Base-by-base conservation (phyloP, 768 basidiomycete species). In the Mrakia blollopis region DNA sequence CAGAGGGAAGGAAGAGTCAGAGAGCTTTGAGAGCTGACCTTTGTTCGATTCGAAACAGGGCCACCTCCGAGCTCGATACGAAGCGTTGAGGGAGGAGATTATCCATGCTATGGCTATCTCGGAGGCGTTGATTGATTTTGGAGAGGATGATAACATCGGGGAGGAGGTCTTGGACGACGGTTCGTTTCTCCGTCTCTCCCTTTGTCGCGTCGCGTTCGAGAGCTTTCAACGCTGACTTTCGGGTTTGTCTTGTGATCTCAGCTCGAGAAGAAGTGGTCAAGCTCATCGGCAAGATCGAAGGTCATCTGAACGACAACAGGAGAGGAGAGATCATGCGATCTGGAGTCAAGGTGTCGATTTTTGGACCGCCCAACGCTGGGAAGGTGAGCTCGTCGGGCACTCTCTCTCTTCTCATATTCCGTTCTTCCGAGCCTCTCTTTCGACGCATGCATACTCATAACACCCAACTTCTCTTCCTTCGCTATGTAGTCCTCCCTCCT, bases 291-390 rank as follows among this genome's bases (percentile, higher is more conserved):
- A 85, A 82, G 41, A 91, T 96, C 60, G 83, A 83, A 44, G 81
- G 79, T 0, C 88, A 92, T 74, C 85, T 95, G 0, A 83, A 87
- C 8, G 93, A 94, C 82, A 88, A 87, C 67, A 88, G 90, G 28
- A 86, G 90, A 50, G 93, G 93, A 0, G 94, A 96, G 82, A 89
- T 96, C 71, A 85, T 94, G 78, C 89, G 92, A 18, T 88, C 89
- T 0, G 94, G 94, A 3, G 88, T 95, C 68, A 89, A 88, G 63
- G 85, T 96, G 13, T 90, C 92, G 21, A 94, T 97, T 54, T 94
- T 94, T 81, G 94, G 94, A 0, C 92, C 93, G 32, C 92, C 94
- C 0, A 97, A 97, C 80, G 93, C 91, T 1, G 94, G 94, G n/a
- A 97, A 96, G 85, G 94, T 92, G 81, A 92, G 90, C 14, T 52